Base-by-base conservation (phyloP, 176 grass and related monocot species). In the Secale cereale region DNA sequence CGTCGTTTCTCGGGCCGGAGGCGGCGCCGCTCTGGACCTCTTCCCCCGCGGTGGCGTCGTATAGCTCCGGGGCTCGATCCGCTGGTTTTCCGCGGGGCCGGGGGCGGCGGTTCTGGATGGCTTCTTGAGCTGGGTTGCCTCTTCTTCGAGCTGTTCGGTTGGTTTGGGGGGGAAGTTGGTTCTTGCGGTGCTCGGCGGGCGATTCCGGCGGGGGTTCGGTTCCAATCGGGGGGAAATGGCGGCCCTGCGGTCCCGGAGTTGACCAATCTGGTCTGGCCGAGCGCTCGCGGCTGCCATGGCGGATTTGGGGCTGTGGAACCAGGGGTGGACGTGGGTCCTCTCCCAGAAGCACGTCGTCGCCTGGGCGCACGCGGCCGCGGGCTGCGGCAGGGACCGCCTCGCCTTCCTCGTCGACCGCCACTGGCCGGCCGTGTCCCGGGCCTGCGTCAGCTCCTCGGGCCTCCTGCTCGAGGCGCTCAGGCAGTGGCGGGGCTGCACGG, bases 281-380 rank as follows among this genome's bases (percentile, higher is more conserved):
- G 14, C 78, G 15, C 68, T 48, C 27, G 1, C 69, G 36, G 69
- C 7, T 23, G 70, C n/a, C 7, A 94, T 99, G 92, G 87, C 65
- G 59, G 97, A 92, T 89, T 91, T 97, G 67, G 90, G 92, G 65
- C 85, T 99, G 77, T 92, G 94, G 90, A 96, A 92, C 87, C 97
- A 99, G 85, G 94, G 82, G 14, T 97, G 97, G 97, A 86, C 52
- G 46, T 97, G 94, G 97, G 67, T 94, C 68, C 85, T 89, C 54
- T 92, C 90, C 56, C 97, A 90, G 72, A 92, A 94, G 85, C 94
- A 92, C 91, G 81, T 91, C 22, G 76, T 88, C 54, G 46, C 91
- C 35, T 82, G 90, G 83, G 91, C 48, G 48, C 48, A 52, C 48
- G 48, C 48, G 5, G 48, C 48, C 16, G 48, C 77, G 37, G 86